phyloP scores from a whole-genome alignment of 768 basidiomycete genomes.

The Leccinum aurantiacum region DNA sequence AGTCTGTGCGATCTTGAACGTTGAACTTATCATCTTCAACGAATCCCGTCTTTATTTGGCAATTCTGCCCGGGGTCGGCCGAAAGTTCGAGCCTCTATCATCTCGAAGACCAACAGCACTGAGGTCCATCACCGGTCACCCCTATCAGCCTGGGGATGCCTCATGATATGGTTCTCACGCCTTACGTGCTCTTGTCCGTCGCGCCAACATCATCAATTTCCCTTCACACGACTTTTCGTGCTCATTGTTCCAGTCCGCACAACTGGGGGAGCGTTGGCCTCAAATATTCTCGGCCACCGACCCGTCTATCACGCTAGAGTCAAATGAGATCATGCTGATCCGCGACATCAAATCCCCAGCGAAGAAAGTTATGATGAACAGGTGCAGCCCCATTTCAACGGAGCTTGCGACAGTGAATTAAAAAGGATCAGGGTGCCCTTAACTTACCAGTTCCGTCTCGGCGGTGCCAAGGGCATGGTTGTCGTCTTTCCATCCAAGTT shows the following conservation, averaged over 20 bases:
- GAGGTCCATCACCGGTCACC: too few species aligned
- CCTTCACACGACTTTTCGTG: constrained; percentile 35
- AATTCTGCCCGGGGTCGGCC: too few species aligned
- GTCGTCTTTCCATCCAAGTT: constrained; percentile 46
- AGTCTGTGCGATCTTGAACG: too few species aligned
- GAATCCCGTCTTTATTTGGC: too few species aligned
- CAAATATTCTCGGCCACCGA: constrained; percentile 55
- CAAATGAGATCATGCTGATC: constrained; percentile 35
- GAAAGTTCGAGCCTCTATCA: too few species aligned
- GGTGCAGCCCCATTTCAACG: constrained; percentile 46
- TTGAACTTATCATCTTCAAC: too few species aligned
- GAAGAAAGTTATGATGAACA: constrained; percentile 47
- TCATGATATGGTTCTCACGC: too few species aligned
- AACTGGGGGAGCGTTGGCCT: constrained; percentile 50
- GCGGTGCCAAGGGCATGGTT: constrained; percentile 51
- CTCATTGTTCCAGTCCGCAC: constrained; percentile 41
- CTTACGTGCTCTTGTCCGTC: too few species aligned
- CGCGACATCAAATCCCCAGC: constrained; percentile 31
- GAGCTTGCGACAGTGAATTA: constrained; percentile 38
- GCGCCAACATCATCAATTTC: not conserved
- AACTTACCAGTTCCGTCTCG: constrained; percentile 44
- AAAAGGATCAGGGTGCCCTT: constrained; percentile 38
- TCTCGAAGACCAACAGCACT: too few species aligned
- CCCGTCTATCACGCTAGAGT: constrained; percentile 39
- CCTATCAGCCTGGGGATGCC: too few species aligned